These are phyloP conservation scores for Schizosaccharomyces octosporus DNA, from an alignment of 805 yeast genomes.

Conservation along the genomic window DNA sequence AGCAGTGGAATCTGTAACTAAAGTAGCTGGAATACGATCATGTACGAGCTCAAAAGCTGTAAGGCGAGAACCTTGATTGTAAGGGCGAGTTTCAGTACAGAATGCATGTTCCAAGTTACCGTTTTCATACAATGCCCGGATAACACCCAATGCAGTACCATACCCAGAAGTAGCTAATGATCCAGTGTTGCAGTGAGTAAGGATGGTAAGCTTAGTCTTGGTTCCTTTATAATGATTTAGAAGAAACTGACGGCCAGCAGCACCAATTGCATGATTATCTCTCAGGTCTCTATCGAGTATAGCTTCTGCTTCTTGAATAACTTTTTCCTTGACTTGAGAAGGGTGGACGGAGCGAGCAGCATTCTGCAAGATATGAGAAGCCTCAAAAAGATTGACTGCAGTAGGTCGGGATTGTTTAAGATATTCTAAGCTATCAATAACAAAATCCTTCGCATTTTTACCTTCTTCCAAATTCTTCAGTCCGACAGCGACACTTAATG, in stretches of 20 bases:
- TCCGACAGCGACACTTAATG: conserved; percentile 62
- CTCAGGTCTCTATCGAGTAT: conserved; percentile 52
- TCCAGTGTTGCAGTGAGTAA: conserved; percentile 91
- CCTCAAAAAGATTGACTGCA: conserved; percentile 75
- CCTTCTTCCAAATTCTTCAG: conserved; percentile 9
- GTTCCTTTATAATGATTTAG: not conserved
- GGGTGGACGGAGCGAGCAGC: conserved; percentile 9
- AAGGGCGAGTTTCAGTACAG: conserved; percentile 87
- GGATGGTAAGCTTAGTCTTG: conserved; percentile 31
- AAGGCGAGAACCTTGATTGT: conserved; percentile 82
- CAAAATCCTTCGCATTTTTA: conserved; percentile 11
- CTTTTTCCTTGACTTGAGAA: not conserved
- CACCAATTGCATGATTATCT: conserved; percentile 61
- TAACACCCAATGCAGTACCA: conserved; percentile 87
- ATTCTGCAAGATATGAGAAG: conserved; percentile 28
- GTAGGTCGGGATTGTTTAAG: conserved; percentile 72
- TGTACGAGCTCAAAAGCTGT: conserved; percentile 77
- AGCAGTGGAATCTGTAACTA: conserved; percentile 80
- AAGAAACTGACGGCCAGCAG: conserved; percentile 54
- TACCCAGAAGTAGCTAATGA: conserved; percentile 92
- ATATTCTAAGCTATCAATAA: conserved; percentile 29
- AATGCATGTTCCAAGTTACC: conserved; percentile 36
- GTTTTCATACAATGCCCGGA: conserved; percentile 35
- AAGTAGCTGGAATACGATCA: conserved; percentile 67
- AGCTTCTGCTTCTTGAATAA: conserved; percentile 17